These are phyloP conservation scores for Beauveria asiatica DNA, from an alignment of 2,329 filamentous ascomycete species.

Conservation along the genomic window DNA sequence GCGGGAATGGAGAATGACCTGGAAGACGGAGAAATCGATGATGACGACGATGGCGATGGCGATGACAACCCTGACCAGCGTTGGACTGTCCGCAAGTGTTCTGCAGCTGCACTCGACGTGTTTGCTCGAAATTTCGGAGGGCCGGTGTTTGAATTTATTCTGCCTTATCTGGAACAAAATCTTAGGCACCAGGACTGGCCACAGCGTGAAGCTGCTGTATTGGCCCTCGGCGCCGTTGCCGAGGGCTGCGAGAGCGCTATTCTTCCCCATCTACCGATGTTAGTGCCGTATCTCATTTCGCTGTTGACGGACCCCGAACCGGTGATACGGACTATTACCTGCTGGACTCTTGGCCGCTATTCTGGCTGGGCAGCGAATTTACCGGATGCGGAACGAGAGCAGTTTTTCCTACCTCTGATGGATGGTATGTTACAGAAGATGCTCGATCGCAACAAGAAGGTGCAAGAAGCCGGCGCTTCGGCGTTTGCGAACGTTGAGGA, in stretches of 20 bases:
- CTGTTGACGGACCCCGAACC: slow-evolving; percentile 79
- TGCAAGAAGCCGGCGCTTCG: slow-evolving; percentile 91
- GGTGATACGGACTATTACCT: slow-evolving; percentile 92
- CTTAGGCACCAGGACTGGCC: slow-evolving; percentile 85
- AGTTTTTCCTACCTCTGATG: slow-evolving; percentile 93
- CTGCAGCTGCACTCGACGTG: slow-evolving; percentile 87
- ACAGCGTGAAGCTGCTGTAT: slow-evolving; percentile 84
- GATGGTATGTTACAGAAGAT: slow-evolving; percentile 89
- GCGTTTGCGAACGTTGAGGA: slow-evolving; percentile 95
- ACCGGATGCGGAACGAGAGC: slow-evolving; percentile 57
- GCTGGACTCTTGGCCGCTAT: slow-evolving; percentile 93
- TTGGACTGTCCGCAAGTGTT: slow-evolving; percentile 96
- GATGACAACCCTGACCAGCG: slow-evolving; percentile 79
- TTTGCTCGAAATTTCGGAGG: slow-evolving; percentile 85
- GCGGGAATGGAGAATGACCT: slow-evolving; percentile 62
- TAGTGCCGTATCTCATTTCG: slow-evolving; percentile 83
- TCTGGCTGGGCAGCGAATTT: slow-evolving; percentile 84
- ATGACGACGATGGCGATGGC: slow-evolving; percentile 62
- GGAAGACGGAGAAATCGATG: slow-evolving; percentile 81
- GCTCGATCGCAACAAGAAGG: slow-evolving; percentile 95
- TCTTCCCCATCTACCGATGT: slow-evolving; percentile 78
- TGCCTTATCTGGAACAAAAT: slow-evolving; percentile 88
- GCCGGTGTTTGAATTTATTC: slow-evolving; percentile 80
- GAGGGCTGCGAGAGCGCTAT: slow-evolving; percentile 90
- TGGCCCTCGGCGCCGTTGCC: slow-evolving; percentile 88